Conservation (phyloP, 2,329 filamentous ascomycete species). For the Cladosporium colombiae region DNA sequence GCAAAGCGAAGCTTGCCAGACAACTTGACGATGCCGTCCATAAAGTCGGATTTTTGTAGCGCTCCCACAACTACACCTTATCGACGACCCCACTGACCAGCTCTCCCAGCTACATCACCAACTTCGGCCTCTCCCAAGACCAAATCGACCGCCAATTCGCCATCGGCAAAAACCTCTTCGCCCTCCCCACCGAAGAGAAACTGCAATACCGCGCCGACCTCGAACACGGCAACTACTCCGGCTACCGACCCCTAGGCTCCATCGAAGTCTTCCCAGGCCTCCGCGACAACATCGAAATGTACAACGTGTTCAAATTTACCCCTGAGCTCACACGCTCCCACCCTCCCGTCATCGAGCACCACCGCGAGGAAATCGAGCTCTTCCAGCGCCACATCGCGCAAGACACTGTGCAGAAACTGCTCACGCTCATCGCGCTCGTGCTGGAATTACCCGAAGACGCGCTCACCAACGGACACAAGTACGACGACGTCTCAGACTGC, state of each 20-base stretch:
- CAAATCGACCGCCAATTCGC: slow-evolving; percentile 63
- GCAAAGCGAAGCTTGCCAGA: slow-evolving; percentile 55
- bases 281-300: slow-evolving; percentile 60
- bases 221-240: slow-evolving; percentile 36
- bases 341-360: slow-evolving; percentile 50
- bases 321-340: slow-evolving; percentile 45
- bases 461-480: slow-evolving; percentile 59
- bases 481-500: slow-evolving; percentile 44
- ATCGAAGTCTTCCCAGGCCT: slow-evolving; percentile 20
- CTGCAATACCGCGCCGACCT: slow-evolving; percentile 51
- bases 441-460: slow-evolving; percentile 62
- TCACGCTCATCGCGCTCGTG: slow-evolving; percentile 62
- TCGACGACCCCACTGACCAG: background rate
- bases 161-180: slow-evolving; percentile 60
- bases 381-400: slow-evolving; percentile 56
- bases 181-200: slow-evolving; percentile 59
- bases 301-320: slow-evolving; percentile 61
- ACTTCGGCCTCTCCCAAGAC: slow-evolving; percentile 62
- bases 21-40: slow-evolving; percentile 56
- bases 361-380: slow-evolving; percentile 57
- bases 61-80: background rate
- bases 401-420: slow-evolving; percentile 58
- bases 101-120: slow-evolving; percentile 55
- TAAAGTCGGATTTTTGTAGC: slow-evolving; percentile 55
- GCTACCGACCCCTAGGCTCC: slow-evolving; percentile 23